A percentile compares a stretch with the other conserved stretches of the same genome.
Evolutionary conservation across 495 filamentous ascomycete genomes (phyloP).

Genomic region (Viridothelium virens): DNA sequence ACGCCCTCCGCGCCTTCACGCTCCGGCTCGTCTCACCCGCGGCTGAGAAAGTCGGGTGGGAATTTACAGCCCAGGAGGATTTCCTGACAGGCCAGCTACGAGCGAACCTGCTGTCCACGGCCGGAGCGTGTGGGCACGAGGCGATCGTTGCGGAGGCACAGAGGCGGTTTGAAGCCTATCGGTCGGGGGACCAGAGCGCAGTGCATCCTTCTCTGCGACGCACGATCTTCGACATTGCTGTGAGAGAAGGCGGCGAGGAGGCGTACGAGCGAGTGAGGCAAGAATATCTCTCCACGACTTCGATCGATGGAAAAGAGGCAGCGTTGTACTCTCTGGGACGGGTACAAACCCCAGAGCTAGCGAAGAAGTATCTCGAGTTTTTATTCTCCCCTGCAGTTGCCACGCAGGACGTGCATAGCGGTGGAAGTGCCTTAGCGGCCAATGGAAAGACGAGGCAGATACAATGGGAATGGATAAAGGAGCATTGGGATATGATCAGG

Average conservation of each 20-base stretch:
- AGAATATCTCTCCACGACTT: conserved; percentile 70
- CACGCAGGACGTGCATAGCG: conserved; percentile 78
- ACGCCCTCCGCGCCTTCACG: conserved; percentile 65
- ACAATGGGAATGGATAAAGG: conserved; percentile 77
- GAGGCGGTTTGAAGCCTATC: conserved; percentile 67
- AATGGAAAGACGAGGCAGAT: conserved; percentile 62
- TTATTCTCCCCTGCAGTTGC: conserved; percentile 71
- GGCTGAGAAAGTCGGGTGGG: conserved; percentile 77
- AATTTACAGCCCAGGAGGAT: conserved; percentile 64
- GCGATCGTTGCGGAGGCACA: conserved; percentile 61
- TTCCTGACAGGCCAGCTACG: conserved; percentile 75
- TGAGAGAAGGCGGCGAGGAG: conserved; percentile 56
- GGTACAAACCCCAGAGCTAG: conserved; percentile 58
- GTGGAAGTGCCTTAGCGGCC: conserved; percentile 58
- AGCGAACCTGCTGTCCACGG: conserved; percentile 66
- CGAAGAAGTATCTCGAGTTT: conserved; percentile 63
- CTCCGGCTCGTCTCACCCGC: conserved; percentile 62
- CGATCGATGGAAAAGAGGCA: conserved; percentile 85
- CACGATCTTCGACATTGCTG: conserved; percentile 70
- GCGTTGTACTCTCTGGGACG: conserved; percentile 69
- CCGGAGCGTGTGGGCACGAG: conserved; percentile 64
- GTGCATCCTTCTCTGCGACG: conserved; percentile 73
- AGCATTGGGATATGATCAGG: conserved; percentile 64
- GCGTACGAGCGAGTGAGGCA: conserved; percentile 70
- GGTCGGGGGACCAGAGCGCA: conserved; percentile 55